Base-by-base conservation (phyloP, 208 protist species). In the Trypanosoma caninum region DNA sequence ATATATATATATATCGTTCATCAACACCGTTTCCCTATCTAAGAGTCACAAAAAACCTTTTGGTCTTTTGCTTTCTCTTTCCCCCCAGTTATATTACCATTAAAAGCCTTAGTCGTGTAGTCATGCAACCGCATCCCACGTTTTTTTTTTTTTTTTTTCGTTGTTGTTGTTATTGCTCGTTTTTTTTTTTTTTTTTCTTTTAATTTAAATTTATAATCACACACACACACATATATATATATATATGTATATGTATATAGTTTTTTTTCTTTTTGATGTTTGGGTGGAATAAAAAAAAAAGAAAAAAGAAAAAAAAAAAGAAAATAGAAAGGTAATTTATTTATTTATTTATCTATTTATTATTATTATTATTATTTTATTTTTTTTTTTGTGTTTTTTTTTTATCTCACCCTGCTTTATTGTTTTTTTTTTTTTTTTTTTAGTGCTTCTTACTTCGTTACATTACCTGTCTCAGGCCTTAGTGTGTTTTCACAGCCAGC, bases 181-280 rank as follows among this genome's bases (percentile, higher is more conserved):
- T 23, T 27, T 47, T 20, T 54, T 45, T n/a, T 65, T 46, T 56
- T 62, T 63, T 27, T 28, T 42, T 60, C 51, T 31, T 48, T 3
- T 20, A 53, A 7, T 37, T 51, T 28, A 11, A 18, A 44, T 4
- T 23, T 22, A 44, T 18, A 44, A 5, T 22, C 14, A 64, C 41
- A 18, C 16, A 14, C 25, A 45, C 34, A 44, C 20, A 41, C 20
- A 55, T 41, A 70, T 33, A 70, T 27, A 42, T 34, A 7, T n/a
- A 35, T 33, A 52, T 23, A 52, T 20, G 59, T 23, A 31, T 38
- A 30, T 16, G 41, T 37, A 14, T 35, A 28, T 5, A 37, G 22
- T 13, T 3, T 33, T 53, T 52, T 63, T 25, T 45, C 35, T 60
- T 51, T n/a, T n/a, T n/a, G n/a, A n/a, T n/a, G n/a, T n/a, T n/a